A percentile compares a stretch with the other conserved stretches of the same genome.
phyloP scores from a whole-genome alignment of 1,284 basidiomycete genomes.

The Fomitiporia mediterranea region DNA sequence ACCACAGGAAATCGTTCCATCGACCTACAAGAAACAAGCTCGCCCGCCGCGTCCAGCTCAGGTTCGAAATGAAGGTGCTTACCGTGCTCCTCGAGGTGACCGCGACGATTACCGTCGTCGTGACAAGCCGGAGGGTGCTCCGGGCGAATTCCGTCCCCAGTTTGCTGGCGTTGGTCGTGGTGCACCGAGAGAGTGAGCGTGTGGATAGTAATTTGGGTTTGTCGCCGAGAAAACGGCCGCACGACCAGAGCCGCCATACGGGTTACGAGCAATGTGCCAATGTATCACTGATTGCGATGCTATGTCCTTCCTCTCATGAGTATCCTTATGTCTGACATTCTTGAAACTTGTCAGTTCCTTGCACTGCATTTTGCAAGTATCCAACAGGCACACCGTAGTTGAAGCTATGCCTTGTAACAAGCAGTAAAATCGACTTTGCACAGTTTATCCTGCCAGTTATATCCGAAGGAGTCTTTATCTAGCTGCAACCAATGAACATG shows the following conservation, averaged over 20 bases:
- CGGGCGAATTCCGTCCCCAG: constrained; percentile 77
- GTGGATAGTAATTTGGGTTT: neutral
- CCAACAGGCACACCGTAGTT: too few relatives aligned
- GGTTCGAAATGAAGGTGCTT: constrained; percentile 64
- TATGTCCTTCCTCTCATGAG: constrained; percentile 6
- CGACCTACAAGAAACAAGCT: constrained; percentile 91
- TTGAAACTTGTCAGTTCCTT: neutral
- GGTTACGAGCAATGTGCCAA: constrained; percentile 11
- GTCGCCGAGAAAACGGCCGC: neutral
- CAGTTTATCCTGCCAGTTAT: too few relatives aligned
- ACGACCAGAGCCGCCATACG: constrained; percentile 3
- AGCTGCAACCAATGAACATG: too few relatives aligned
- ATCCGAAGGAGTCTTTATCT: too few relatives aligned
- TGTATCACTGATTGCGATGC: constrained; percentile 16
- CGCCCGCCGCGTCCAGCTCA: constrained; percentile 70
- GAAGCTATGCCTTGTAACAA: too few relatives aligned
- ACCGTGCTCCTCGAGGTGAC: constrained; percentile 80
- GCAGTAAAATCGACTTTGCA: too few relatives aligned
- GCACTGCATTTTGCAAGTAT: too few relatives aligned
- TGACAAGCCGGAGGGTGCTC: constrained; percentile 73
- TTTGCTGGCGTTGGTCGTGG: constrained; percentile 87
- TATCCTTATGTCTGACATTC: constrained; percentile 7
- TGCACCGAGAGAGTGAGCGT: constrained; percentile 55
- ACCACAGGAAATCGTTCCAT: constrained; percentile 88
- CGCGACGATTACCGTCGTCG: constrained; percentile 81